phyloP scores from a whole-genome alignment of 2,329 filamentous ascomycete genomes.

The Penicillium sp. region DNA sequence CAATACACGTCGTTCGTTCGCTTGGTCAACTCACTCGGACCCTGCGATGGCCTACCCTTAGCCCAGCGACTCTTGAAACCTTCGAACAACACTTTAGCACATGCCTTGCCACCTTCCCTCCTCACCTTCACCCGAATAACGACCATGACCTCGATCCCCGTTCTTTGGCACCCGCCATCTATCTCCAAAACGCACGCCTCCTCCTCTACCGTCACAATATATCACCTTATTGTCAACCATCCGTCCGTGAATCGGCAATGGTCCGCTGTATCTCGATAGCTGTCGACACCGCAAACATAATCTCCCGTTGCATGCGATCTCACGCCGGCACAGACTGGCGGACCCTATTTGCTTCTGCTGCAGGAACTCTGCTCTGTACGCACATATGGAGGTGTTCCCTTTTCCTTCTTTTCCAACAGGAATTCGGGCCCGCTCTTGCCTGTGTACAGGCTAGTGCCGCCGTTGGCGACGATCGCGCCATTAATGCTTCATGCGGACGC shows the following conservation, averaged over 20 bases:
- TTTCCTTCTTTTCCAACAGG: slow-evolving; percentile 74
- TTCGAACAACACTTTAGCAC: slow-evolving; percentile 81
- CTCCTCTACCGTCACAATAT: slow-evolving; percentile 89
- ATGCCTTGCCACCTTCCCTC: slow-evolving; percentile 76
- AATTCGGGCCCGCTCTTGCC: slow-evolving; percentile 71
- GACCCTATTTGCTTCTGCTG: slow-evolving; percentile 65
- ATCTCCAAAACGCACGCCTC: slow-evolving; percentile 81
- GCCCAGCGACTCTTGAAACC: slow-evolving; percentile 68
- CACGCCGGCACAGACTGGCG: slow-evolving; percentile 52
- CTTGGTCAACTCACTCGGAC: slow-evolving; percentile 75
- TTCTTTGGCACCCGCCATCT: slow-evolving; percentile 73
- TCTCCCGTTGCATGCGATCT: slow-evolving; percentile 66
- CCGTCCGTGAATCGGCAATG: slow-evolving; percentile 71
- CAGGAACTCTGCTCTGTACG: slow-evolving; percentile 75
- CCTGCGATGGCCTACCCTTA: slow-evolving; percentile 69
- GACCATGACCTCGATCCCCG: slow-evolving; percentile 72
- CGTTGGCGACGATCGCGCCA: slow-evolving; percentile 71
- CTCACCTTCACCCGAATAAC: slow-evolving; percentile 70
- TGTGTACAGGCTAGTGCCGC: slow-evolving; percentile 73
- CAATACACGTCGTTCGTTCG: slow-evolving; percentile 80
- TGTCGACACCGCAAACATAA: slow-evolving; percentile 76
- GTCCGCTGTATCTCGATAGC: slow-evolving; percentile 76
- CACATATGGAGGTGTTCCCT: slow-evolving; percentile 89
- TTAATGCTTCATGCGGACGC: slow-evolving; percentile 78
- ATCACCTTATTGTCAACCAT: slow-evolving; percentile 68